Conservation (phyloP, 352 stramenopile genomes). For the Phytophthora constricta region DNA sequence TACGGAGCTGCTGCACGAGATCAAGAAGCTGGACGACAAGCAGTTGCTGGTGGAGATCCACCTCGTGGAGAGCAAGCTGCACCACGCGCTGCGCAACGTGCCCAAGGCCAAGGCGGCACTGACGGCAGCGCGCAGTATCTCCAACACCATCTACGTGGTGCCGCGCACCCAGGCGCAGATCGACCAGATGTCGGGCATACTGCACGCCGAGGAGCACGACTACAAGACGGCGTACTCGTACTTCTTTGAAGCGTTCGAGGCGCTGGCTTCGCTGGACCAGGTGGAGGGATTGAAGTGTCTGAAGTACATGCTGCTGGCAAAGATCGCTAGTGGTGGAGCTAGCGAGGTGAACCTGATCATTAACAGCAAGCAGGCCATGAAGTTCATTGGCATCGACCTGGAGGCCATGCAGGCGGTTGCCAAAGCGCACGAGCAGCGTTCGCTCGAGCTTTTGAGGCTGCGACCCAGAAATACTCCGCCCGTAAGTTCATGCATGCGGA, state of each 20-base stretch:
- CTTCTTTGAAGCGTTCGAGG: slow-evolving; percentile 98
- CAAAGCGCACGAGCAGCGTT: slow-evolving; percentile 94
- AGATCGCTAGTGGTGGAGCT: slow-evolving; percentile 92
- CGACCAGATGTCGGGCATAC: slow-evolving; percentile 97
- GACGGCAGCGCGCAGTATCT: slow-evolving; percentile 96
- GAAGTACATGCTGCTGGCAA: slow-evolving; percentile 99
- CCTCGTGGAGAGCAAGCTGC: slow-evolving; percentile 97
- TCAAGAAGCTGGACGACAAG: slow-evolving; percentile 99
- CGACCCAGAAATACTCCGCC: slow-evolving; percentile 89
- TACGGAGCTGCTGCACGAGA: slow-evolving; percentile 94
- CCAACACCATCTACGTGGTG: slow-evolving; percentile 98
- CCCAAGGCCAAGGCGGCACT: slow-evolving; percentile 97
- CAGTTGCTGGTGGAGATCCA: slow-evolving; percentile 99
- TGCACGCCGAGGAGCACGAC: slow-evolving; percentile 98
- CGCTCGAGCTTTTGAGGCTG: slow-evolving; percentile 90
- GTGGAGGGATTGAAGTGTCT: slow-evolving; percentile 86
- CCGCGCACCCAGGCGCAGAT: slow-evolving; percentile 95
- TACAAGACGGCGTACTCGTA: slow-evolving; percentile 99
- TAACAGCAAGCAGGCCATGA: slow-evolving; percentile 96
- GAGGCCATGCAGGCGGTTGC: slow-evolving; percentile 97
- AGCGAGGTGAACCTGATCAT: slow-evolving; percentile 96
- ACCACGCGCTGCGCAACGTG: slow-evolving; percentile 97
- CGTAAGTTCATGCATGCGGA: slow-evolving; percentile 43
- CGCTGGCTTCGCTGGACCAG: slow-evolving; percentile 94
- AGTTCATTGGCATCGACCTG: slow-evolving; percentile 96